phyloP scores from a whole-genome alignment of 768 basidiomycete species.

The Pleurotus pulmonarius region DNA sequence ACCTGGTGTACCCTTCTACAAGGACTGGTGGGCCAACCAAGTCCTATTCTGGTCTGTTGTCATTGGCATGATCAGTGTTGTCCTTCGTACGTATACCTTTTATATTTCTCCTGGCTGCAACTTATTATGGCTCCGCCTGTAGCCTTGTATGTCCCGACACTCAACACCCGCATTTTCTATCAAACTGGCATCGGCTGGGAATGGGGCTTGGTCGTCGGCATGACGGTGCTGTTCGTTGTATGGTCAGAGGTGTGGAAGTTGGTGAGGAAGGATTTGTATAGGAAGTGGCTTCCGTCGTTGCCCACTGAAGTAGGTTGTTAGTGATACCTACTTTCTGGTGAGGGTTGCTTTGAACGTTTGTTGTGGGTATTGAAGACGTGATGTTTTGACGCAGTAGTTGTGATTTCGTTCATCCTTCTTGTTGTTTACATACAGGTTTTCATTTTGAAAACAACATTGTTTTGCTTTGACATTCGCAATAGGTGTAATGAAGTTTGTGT shows the following conservation, averaged over 20 bases:
- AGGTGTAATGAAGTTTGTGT: too few species aligned
- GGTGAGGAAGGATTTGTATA: constrained; percentile 23
- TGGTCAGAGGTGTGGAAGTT: constrained; percentile 39
- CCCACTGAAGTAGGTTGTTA: too few species aligned
- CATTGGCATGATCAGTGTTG: constrained; percentile 31
- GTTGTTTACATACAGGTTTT: too few species aligned
- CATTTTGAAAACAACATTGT: too few species aligned
- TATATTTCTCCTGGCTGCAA: background rate
- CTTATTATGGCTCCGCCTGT: background rate
- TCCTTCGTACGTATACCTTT: constrained; percentile 26
- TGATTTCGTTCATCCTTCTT: too few species aligned
- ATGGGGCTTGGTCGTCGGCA: constrained; percentile 33
- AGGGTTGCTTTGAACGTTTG: too few species aligned
- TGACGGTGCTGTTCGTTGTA: constrained; percentile 30
- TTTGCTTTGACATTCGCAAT: too few species aligned
- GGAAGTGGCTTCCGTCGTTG: constrained; percentile 18
- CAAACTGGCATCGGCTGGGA: constrained; percentile 35
- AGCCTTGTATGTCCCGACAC: constrained; percentile 35
- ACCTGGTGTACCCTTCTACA: constrained; percentile 29
- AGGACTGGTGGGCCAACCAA: constrained; percentile 31
- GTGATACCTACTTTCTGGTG: too few species aligned
- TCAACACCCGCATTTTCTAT: constrained; percentile 34
- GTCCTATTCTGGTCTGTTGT: constrained; percentile 31
- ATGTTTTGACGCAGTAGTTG: too few species aligned
- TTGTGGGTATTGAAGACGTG: too few species aligned